Conservation (phyloP, 2,329 filamentous ascomycete species). For the Pestalotiopsis sp. region DNA sequence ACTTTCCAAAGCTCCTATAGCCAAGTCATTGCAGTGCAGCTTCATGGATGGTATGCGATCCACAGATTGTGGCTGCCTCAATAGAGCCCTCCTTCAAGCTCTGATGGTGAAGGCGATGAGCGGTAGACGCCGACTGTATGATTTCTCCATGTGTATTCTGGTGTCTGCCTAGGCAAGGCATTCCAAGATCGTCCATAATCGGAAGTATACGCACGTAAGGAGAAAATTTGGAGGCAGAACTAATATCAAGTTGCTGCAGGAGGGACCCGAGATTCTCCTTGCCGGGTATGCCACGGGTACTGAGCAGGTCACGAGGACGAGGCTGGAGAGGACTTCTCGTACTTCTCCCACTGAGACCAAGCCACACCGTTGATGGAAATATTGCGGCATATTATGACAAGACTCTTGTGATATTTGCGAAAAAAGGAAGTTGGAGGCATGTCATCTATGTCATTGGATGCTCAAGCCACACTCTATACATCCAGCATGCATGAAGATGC, state of each 20-base stretch:
- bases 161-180: not conserved
- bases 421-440: not conserved
- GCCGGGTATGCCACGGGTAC: not conserved
- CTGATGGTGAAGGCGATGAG: not conserved
- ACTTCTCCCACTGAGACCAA: not conserved
- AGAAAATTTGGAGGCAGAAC: not conserved
- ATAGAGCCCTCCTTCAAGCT: not conserved
- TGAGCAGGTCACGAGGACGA: not conserved
- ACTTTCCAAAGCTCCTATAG: not conserved
- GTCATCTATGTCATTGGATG: not conserved
- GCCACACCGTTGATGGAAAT: not conserved
- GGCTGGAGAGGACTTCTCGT: not conserved
- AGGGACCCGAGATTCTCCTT: not conserved
- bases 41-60: not conserved
- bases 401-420: not conserved
- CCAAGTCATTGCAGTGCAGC: not conserved
- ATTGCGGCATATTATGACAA: not conserved
- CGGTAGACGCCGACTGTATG: too few relatives aligned
- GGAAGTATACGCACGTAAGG: not conserved
- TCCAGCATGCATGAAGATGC: not conserved
- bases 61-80: not conserved
- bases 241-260: not conserved
- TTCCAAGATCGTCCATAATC: not conserved
- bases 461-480: slow-evolving; percentile 9
- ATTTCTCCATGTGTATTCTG: too few relatives aligned